Percentiles rank a stretch among this genome's conserved stretches.
Evolutionary conservation across 2,329 filamentous ascomycete species (phyloP).

Genomic region (Aspergillus ochraceus): DNA sequence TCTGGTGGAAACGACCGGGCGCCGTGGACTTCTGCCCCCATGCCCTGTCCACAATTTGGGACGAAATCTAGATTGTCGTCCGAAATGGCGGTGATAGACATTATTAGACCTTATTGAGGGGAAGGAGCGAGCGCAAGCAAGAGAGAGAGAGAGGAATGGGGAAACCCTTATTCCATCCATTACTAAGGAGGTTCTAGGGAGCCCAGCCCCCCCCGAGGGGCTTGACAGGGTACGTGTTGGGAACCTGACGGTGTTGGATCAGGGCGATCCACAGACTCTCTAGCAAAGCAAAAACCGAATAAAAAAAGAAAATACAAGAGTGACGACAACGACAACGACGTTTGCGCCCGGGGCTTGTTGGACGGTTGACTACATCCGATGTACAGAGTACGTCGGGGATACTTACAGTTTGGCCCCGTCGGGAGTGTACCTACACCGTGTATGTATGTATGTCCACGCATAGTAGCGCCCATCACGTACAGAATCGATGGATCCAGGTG

Average conservation of each 20-base stretch:
- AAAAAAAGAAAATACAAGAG: too few relatives aligned
- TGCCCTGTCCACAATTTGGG: neutral
- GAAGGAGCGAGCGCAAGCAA: neutral
- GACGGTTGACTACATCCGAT: neutral
- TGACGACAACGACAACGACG: constrained; percentile 4
- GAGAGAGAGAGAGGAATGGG: neutral
- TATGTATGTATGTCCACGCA: neutral
- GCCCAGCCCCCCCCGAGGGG: neutral
- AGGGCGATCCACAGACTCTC: constrained; percentile 2
- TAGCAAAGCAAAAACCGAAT: neutral
- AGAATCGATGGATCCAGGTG: neutral
- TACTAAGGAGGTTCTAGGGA: neutral
- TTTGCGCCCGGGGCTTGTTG: constrained; percentile 2
- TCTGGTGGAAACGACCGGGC: neutral
- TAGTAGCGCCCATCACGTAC: neutral
- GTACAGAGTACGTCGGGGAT: neutral
- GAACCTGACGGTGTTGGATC: neutral
- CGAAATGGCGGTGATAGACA: constrained; percentile 2
- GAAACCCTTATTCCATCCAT: neutral
- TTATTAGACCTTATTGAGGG: neutral
- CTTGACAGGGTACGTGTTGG: neutral
- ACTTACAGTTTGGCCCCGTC: neutral
- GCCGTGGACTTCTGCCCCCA: neutral
- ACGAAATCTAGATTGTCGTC: neutral
- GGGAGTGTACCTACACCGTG: neutral